Evolutionary conservation across 768 basidiomycete species (phyloP).

Genomic region (Collybia sordida): DNA sequence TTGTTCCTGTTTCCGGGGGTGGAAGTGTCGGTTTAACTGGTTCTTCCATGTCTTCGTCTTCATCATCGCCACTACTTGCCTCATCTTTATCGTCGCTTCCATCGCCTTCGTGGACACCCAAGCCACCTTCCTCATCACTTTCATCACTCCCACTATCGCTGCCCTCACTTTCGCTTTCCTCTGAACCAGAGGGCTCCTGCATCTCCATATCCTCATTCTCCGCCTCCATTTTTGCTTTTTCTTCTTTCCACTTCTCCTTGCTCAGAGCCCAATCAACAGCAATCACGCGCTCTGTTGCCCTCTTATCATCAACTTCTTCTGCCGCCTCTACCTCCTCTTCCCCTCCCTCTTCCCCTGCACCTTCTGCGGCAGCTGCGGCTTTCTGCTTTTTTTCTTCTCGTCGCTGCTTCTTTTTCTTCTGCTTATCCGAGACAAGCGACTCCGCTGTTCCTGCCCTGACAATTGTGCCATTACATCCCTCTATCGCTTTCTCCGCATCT

Average conservation of each 20-base stretch:
- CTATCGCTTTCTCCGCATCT: constrained; percentile 82
- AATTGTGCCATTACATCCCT: constrained; percentile 74
- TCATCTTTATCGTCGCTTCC: constrained; percentile 37
- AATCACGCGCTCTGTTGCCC: constrained; percentile 58
- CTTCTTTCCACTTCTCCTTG: constrained; percentile 89
- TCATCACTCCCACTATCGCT: constrained; percentile 25
- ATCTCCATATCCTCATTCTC: constrained; percentile 36
- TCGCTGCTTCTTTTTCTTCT: constrained; percentile 64
- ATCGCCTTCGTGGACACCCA: constrained; percentile 45
- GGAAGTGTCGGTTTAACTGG: constrained; percentile 71
- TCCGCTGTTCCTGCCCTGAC: constrained; percentile 65
- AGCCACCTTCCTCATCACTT: constrained; percentile 38
- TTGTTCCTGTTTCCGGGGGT: constrained; percentile 83
- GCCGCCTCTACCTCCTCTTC: constrained; percentile 32
- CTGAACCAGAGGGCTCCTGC: constrained; percentile 29
- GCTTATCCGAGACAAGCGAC: constrained; percentile 56
- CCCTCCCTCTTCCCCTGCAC: constrained; percentile 33
- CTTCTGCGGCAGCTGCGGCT: constrained; percentile 33
- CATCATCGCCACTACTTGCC: constrained; percentile 33
- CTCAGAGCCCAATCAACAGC: constrained; percentile 97
- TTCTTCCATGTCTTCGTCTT: constrained; percentile 36
- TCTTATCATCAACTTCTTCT: constrained; percentile 31
- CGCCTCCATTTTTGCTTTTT: constrained; percentile 55
- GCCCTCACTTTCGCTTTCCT: constrained; percentile 18
- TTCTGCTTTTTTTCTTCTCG: constrained; percentile 53